Conservation (phyloP, 768 basidiomycete genomes). For the Lenzites betulinus region DNA sequence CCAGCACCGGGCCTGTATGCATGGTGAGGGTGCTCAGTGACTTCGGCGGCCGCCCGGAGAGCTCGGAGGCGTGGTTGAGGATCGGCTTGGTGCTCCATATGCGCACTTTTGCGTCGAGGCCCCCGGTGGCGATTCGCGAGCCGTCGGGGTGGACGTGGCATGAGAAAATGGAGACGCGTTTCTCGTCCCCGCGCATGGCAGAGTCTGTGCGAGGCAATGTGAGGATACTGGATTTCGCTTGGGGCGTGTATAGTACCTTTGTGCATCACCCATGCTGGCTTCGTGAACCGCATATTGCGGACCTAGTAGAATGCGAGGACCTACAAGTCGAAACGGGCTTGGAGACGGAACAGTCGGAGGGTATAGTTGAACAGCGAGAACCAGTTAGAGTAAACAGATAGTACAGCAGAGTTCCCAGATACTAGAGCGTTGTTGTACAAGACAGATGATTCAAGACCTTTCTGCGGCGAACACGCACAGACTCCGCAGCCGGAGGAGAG, state of each 20-base stretch:
- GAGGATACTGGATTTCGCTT: neutral
- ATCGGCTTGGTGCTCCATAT: slow-evolving; percentile 98
- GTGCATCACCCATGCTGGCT: slow-evolving; percentile 87
- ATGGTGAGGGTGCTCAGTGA: slow-evolving; percentile 87
- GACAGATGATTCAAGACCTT: neutral
- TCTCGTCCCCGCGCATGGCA: slow-evolving; percentile 64
- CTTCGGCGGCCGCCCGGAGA: slow-evolving; percentile 75
- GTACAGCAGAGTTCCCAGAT: neutral
- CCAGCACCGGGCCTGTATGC: slow-evolving; percentile 92
- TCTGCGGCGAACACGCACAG: neutral
- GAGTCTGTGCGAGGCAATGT: slow-evolving; percentile 34
- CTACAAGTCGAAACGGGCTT: neutral
- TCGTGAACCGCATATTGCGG: slow-evolving; percentile 77
- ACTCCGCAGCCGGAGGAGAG: too few relatives aligned
- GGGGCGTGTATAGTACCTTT: slow-evolving; percentile 48
- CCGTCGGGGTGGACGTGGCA: slow-evolving; percentile 95
- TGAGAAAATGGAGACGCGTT: slow-evolving; percentile 85
- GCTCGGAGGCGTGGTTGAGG: slow-evolving; percentile 68
- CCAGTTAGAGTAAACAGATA: neutral
- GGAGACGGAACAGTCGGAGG: neutral
- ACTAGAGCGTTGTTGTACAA: neutral
- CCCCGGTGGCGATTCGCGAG: slow-evolving; percentile 95
- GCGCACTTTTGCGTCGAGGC: slow-evolving; percentile 92
- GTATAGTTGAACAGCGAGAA: neutral
- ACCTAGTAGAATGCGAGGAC: neutral